A percentile compares a stretch with the other conserved stretches of the same genome.
Evolutionary conservation across 1,284 basidiomycete species (phyloP).

Genomic region (Neotropicomus parvogracilis): DNA sequence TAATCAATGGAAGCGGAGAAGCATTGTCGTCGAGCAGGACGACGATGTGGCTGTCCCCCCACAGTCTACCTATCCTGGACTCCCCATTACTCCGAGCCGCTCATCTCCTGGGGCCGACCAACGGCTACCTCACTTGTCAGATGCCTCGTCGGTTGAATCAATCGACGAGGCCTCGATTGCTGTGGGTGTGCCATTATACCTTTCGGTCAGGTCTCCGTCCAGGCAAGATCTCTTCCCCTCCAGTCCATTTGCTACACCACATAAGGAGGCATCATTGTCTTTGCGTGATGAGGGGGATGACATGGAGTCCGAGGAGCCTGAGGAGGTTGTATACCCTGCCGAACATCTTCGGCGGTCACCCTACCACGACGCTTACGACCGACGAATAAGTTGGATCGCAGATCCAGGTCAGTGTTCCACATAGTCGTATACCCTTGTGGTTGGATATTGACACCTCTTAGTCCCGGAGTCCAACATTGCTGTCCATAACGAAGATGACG

Average conservation of each 20-base stretch:
- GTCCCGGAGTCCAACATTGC: constrained; percentile 58
- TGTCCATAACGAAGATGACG: constrained; percentile 55
- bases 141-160: constrained; percentile 46
- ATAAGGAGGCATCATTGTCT: constrained; percentile 50
- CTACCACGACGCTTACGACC: constrained; percentile 47
- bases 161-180: constrained; percentile 41
- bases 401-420: constrained; percentile 51
- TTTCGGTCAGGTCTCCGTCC: constrained; percentile 44
- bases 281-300: constrained; percentile 53
- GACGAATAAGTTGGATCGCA: constrained; percentile 74
- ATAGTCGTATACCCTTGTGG: constrained; percentile 1
- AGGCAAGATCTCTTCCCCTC: constrained; percentile 56
- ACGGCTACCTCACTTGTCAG: constrained; percentile 47
- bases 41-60: constrained; percentile 39
- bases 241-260: constrained; percentile 69
- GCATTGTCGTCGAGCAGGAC: constrained; percentile 69
- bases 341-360: constrained; percentile 45
- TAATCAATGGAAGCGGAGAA: constrained; percentile 50
- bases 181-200: constrained; percentile 43
- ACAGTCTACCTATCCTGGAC: constrained; percentile 33
- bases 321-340: constrained; percentile 54
- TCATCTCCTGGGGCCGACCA: constrained; percentile 33
- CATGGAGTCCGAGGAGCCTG: constrained; percentile 34
- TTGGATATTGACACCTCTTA: constrained; percentile 21
- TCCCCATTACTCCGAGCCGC: constrained; percentile 34